Evolutionary conservation across 2,329 filamentous ascomycete genomes (phyloP).

Genomic region (Coniochaeta sp.): DNA sequence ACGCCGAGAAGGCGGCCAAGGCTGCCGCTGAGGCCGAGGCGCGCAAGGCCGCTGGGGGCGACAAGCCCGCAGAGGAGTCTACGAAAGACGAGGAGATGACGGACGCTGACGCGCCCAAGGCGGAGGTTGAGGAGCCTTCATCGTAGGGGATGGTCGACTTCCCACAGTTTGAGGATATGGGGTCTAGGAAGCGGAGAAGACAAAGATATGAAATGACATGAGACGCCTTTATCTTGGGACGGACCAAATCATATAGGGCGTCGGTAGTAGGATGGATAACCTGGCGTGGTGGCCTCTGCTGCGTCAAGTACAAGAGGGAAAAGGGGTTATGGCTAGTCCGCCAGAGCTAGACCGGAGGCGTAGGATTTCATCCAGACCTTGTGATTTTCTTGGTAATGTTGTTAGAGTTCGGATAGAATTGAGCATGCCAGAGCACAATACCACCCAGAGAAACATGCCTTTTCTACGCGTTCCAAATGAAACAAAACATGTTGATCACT

Average conservation of each 20-base stretch:
- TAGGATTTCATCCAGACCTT: neutral
- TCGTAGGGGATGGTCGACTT: neutral
- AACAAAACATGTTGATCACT: neutral
- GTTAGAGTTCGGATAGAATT: slow-evolving; percentile 1
- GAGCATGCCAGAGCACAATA: neutral
- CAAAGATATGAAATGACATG: neutral
- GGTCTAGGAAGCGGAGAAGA: neutral
- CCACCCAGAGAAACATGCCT: neutral
- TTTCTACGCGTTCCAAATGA: neutral
- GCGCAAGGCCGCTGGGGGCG: slow-evolving; percentile 41
- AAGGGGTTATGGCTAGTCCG: slow-evolving; percentile 2
- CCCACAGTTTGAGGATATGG: neutral
- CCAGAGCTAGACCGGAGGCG: slow-evolving; percentile 5
- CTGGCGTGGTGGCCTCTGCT: neutral
- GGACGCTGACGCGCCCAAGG: slow-evolving; percentile 47
- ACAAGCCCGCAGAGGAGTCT: slow-evolving; percentile 36
- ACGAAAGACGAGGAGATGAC: slow-evolving; percentile 55
- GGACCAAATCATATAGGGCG: neutral
- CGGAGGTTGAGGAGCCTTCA: slow-evolving; percentile 37
- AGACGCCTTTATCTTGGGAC: neutral
- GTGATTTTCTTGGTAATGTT: neutral
- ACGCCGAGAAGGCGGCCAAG: slow-evolving; percentile 72
- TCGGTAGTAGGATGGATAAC: neutral
- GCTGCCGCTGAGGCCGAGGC: slow-evolving; percentile 53
- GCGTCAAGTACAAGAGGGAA: neutral